Percentiles rank a stretch among this genome's conserved stretches.
phyloP scores from a whole-genome alignment of 768 basidiomycete species.

The Termitomyces sp. region DNA sequence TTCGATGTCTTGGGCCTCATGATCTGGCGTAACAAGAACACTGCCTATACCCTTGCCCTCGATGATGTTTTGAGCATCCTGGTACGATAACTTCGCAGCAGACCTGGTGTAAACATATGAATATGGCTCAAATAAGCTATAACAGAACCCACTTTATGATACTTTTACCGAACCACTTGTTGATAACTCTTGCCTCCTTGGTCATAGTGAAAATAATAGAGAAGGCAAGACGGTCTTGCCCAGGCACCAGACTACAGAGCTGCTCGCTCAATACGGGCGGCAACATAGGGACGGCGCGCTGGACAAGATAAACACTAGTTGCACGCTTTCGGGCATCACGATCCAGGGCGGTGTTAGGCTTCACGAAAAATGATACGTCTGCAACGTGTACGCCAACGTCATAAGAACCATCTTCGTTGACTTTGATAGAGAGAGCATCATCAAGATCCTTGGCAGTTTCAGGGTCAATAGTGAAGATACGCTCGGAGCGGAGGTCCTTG shows the following conservation, averaged over 20 bases:
- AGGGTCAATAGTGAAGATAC: slow-evolving; percentile 94
- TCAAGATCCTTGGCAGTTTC: slow-evolving; percentile 88
- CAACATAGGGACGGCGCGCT: slow-evolving; percentile 95
- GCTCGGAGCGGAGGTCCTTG: slow-evolving; percentile 80
- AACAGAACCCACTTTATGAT: slow-evolving; percentile 68
- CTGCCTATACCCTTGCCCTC: slow-evolving; percentile 62
- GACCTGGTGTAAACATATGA: slow-evolving; percentile 49
- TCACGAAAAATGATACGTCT: slow-evolving; percentile 94
- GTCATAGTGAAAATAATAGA: slow-evolving; percentile 86
- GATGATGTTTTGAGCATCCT: slow-evolving; percentile 77
- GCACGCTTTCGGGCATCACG: slow-evolving; percentile 97
- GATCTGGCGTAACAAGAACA: slow-evolving; percentile 52
- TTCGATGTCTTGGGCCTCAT: slow-evolving; percentile 58
- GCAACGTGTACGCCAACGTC: slow-evolving; percentile 95
- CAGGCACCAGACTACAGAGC: slow-evolving; percentile 87
- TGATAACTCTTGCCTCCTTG: slow-evolving; percentile 73
- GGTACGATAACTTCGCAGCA: slow-evolving; percentile 80
- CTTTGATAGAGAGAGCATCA: slow-evolving; percentile 88
- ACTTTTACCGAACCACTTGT: slow-evolving; percentile 92
- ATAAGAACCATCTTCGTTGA: slow-evolving; percentile 88
- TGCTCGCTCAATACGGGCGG: slow-evolving; percentile 92
- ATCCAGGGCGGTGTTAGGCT: slow-evolving; percentile 94
- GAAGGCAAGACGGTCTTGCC: slow-evolving; percentile 88
- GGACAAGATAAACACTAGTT: slow-evolving; percentile 95
- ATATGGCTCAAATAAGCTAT: neutral